A percentile compares a stretch with the other conserved stretches of the same genome.
Evolutionary conservation across 2,329 filamentous ascomycete genomes (phyloP).

Genomic region (Pseudonectria foliicola): DNA sequence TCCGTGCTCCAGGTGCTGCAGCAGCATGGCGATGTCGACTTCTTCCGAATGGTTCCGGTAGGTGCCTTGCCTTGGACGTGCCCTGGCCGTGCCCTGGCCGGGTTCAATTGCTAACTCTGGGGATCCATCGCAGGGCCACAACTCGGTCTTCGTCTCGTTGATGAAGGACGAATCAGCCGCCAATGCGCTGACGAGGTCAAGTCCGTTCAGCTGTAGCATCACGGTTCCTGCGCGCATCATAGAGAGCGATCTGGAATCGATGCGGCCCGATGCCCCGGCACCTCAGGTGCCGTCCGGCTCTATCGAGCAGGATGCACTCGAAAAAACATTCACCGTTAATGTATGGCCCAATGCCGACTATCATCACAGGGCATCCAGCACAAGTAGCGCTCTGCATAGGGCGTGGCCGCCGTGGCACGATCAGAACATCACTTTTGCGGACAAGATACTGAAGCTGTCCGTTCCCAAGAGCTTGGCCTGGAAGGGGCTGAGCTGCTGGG

Average conservation of each 20-base stretch:
- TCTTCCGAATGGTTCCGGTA: conserved; percentile 36
- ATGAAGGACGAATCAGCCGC: conserved; percentile 35
- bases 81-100: background rate
- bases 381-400: conserved; percentile 30
- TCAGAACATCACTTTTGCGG: conserved; percentile 28
- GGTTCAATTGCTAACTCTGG: background rate
- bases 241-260: conserved; percentile 12
- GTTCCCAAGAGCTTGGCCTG: conserved; percentile 32
- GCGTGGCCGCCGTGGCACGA: conserved; percentile 33
- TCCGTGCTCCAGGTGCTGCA: conserved; percentile 47
- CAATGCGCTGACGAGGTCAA: conserved; percentile 31
- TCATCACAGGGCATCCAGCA: conserved; percentile 31
- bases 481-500: conserved; percentile 39
- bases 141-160: conserved; percentile 44
- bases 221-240: conserved; percentile 21
- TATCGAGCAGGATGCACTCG: conserved; percentile 2
- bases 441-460: conserved; percentile 29
- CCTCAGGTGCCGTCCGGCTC: background rate
- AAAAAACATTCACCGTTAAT: conserved; percentile 35
- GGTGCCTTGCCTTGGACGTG: background rate
- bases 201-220: conserved; percentile 42
- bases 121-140: conserved; percentile 32
- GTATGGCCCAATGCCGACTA: conserved; percentile 34
- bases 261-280: background rate
- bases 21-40: conserved; percentile 41